Evolutionary conservation across 305 asterid species (phyloP).

Genomic region (Fraxinus dipetala): DNA sequence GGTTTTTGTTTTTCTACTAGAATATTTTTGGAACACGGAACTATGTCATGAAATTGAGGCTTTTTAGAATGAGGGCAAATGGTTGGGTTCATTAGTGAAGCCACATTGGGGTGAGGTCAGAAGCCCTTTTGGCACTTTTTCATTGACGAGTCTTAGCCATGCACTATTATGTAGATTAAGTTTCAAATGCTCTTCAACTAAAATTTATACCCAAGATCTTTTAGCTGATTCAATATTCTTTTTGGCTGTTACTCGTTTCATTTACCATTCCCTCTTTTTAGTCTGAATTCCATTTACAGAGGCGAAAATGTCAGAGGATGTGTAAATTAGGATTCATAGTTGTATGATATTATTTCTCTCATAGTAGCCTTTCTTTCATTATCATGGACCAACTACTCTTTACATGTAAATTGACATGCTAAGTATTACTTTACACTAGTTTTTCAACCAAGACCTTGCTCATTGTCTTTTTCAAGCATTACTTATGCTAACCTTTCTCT

Average conservation of each 20-base stretch:
- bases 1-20: background rate
- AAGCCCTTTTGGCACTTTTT: background rate
- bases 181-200: background rate
- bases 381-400: background rate
- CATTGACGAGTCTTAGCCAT: background rate
- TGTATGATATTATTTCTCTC: background rate
- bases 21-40: background rate
- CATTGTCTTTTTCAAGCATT: background rate
- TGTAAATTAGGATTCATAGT: background rate
- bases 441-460: background rate
- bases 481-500: background rate
- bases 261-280: background rate
- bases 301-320: background rate
- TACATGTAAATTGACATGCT: background rate
- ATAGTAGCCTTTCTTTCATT: background rate
- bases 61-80: background rate
- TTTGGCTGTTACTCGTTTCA: background rate
- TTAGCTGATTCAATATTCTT: background rate
- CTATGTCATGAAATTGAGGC: background rate
- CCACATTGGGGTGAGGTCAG: background rate
- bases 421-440: background rate
- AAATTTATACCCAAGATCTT: background rate
- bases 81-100: background rate
- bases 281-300: background rate
- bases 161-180: background rate